Base-by-base conservation (phyloP, 2,329 filamentous ascomycete genomes). In the Aspergillus clavatus region DNA sequence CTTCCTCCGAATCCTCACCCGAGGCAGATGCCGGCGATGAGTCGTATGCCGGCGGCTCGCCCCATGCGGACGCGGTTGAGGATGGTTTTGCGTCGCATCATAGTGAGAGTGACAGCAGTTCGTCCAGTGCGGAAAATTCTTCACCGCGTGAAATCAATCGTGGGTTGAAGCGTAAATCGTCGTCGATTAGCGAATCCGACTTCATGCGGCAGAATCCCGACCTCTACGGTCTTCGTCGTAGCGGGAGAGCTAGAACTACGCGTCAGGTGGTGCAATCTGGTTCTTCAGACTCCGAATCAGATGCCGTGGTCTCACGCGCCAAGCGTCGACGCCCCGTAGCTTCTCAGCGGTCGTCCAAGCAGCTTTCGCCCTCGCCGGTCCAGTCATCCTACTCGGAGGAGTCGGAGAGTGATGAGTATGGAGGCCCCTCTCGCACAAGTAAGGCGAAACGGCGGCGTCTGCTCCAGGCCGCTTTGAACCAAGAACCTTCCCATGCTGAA, bases 131-230 rank as follows among this genome's bases (percentile, higher is more conserved):
- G 50, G 77, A 78, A 54, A 73, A 77, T 59, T 87, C 84, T 54
- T 81, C 81, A 61, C 93, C 89, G 38, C 79, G 82, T 59, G 83
- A 84, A 58, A 87, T 84, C 35, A 78, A 77, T 52, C 78, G 82
- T 62, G 79, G 78, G 40, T 70, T 77, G 50, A 95, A 95, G 76
- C 85, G 89, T 54, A 82, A 70, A 86, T 87, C 71, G 69, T 76
- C 54, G 67, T 76, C 62, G 65, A 69, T 80, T 28, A 82, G 84
- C 41, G 87, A 93, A 58, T 85, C 93, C 47, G 84, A 89, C 38
- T 90, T 83, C 62, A 95, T 97, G 58, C 80, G 84, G 59, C 86
- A 88, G 62, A 95, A 98, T 61, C 93, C 93, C 36, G 89, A 95
- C 70, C 76, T 98, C 7, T 98, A 97, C 73, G 93, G 93, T 38